These are phyloP conservation scores for Scytalidium lignicola DNA, from an alignment of 2,329 filamentous ascomycete genomes.

Conservation along the genomic window DNA sequence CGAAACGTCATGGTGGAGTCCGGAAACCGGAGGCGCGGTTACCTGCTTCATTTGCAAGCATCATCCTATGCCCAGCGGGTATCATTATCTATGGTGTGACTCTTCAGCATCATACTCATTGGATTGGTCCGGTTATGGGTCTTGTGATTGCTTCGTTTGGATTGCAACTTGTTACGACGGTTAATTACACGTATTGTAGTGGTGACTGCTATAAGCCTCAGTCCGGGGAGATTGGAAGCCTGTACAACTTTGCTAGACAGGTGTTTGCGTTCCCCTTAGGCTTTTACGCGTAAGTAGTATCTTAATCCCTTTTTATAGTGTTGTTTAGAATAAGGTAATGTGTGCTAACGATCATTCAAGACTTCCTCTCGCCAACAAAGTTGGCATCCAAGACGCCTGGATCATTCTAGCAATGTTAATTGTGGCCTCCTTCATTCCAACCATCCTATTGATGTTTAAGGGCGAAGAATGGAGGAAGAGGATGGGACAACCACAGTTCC, in stretches of 20 bases:
- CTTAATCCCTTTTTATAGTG: neutral
- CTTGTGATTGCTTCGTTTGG: slow-evolving; percentile 24
- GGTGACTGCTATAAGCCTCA: slow-evolving; percentile 12
- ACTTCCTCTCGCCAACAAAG: neutral
- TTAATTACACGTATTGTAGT: neutral
- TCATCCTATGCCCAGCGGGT: slow-evolving; percentile 22
- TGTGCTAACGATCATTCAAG: neutral
- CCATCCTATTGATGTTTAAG: neutral
- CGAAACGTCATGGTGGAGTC: slow-evolving; percentile 12
- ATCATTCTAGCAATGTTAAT: neutral
- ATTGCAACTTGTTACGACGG: slow-evolving; percentile 21
- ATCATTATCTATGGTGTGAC: slow-evolving; percentile 28
- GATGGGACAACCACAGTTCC: slow-evolving; percentile 1
- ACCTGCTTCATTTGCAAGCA: slow-evolving; percentile 23
- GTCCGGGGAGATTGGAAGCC: slow-evolving; percentile 16
- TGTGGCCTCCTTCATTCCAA: neutral
- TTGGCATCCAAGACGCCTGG: neutral
- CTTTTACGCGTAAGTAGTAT: slow-evolving; percentile 15
- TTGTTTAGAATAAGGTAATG: neutral
- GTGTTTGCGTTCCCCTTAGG: slow-evolving; percentile 21
- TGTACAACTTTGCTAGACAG: slow-evolving; percentile 23
- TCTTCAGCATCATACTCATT: slow-evolving; percentile 21
- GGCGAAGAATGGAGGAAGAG: slow-evolving; percentile 1
- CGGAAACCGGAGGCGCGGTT: slow-evolving; percentile 23
- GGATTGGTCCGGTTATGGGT: slow-evolving; percentile 22